Evolutionary conservation across 2,329 filamentous ascomycete species (phyloP).

Genomic region (Aspergillus caelatus): DNA sequence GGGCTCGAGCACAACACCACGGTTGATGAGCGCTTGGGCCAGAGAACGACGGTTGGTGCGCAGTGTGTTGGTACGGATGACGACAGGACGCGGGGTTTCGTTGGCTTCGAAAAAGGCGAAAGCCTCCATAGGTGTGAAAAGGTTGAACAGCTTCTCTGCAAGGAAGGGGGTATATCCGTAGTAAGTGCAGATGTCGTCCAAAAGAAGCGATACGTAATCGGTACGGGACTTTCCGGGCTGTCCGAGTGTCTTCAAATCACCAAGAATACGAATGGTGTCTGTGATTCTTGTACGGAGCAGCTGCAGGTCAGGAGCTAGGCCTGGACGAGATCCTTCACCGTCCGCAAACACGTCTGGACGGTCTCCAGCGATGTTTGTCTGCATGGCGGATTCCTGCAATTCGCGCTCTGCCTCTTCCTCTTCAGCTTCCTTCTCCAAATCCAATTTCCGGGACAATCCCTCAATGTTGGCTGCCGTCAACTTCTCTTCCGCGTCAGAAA

Average conservation of each 20-base stretch:
- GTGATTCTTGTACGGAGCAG: slow-evolving; percentile 86
- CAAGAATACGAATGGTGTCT: slow-evolving; percentile 87
- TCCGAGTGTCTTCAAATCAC: slow-evolving; percentile 80
- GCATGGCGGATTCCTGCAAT: slow-evolving; percentile 79
- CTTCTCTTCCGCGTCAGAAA: slow-evolving; percentile 84
- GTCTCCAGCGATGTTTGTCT: slow-evolving; percentile 90
- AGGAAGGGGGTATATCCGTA: slow-evolving; percentile 94
- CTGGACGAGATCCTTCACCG: slow-evolving; percentile 55
- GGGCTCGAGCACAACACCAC: slow-evolving; percentile 92
- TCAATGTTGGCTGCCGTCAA: slow-evolving; percentile 96
- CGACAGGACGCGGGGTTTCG: slow-evolving; percentile 88
- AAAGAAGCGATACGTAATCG: slow-evolving; percentile 83
- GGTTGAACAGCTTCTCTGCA: slow-evolving; percentile 91
- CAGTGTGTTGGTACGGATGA: slow-evolving; percentile 95
- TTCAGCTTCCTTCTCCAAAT: slow-evolving; percentile 74
- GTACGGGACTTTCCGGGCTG: slow-evolving; percentile 79
- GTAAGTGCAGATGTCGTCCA: slow-evolving; percentile 93
- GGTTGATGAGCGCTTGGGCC: slow-evolving; percentile 91
- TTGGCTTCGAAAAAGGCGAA: slow-evolving; percentile 99
- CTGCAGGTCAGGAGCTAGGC: slow-evolving; percentile 86
- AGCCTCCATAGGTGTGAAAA: slow-evolving; percentile 90
- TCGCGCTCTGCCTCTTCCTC: slow-evolving; percentile 83
- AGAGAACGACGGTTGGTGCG: slow-evolving; percentile 76
- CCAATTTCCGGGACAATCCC: slow-evolving; percentile 82
- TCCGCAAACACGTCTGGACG: slow-evolving; percentile 65